Conservation (phyloP, 768 basidiomycete species). For the Suillus spraguei region DNA sequence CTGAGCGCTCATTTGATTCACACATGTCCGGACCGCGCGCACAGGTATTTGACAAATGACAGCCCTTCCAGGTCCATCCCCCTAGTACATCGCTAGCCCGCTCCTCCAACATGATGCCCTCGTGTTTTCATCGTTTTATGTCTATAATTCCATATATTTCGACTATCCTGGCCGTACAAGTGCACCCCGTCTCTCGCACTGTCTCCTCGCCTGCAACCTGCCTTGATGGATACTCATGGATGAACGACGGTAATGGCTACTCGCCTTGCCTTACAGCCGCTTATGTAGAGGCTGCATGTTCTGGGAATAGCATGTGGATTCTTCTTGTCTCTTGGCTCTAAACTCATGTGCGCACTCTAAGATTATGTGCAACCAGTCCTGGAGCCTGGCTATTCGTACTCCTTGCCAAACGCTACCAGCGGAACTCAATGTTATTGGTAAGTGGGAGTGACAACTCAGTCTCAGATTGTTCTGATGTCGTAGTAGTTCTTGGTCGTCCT, state of each 20-base stretch:
- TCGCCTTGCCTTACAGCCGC: slow-evolving; percentile 29
- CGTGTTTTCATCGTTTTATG: background rate
- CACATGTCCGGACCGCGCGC: too few species aligned
- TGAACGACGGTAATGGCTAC: slow-evolving; percentile 20
- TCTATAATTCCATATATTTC: background rate
- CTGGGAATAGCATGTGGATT: slow-evolving; percentile 25
- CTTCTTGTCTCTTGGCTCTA: background rate
- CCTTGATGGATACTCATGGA: slow-evolving; percentile 23
- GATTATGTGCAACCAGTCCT: slow-evolving; percentile 31
- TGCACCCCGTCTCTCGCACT: slow-evolving; percentile 16
- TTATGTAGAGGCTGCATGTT: slow-evolving; percentile 33
- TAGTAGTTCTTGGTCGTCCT: slow-evolving; percentile 56
- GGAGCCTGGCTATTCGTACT: slow-evolving; percentile 18
- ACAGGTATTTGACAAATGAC: too few species aligned
- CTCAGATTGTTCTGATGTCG: background rate
- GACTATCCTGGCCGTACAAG: slow-evolving; percentile 8
- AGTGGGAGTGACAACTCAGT: background rate
- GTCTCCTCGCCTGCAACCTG: slow-evolving; percentile 21
- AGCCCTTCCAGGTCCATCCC: too few species aligned
- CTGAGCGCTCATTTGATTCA: too few species aligned
- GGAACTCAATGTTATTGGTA: slow-evolving; percentile 33
- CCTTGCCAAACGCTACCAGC: slow-evolving; percentile 26
- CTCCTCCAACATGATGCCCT: slow-evolving; percentile 2
- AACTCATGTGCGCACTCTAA: background rate
- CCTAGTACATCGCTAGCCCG: background rate